phyloP scores from a whole-genome alignment of 2,329 filamentous ascomycete species.

The Pyricularia sp. region DNA sequence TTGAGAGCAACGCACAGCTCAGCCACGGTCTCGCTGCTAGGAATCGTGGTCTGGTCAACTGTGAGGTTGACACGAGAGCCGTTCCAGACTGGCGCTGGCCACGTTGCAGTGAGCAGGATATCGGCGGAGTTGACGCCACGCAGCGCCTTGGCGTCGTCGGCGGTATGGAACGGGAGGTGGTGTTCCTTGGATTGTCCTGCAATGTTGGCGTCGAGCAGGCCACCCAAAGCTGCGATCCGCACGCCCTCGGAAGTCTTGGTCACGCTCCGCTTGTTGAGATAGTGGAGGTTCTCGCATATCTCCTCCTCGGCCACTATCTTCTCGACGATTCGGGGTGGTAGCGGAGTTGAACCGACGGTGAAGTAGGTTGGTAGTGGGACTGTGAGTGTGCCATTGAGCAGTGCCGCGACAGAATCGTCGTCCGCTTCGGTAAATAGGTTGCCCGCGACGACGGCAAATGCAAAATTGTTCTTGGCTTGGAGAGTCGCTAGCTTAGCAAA shows the following conservation, averaged over 20 bases:
- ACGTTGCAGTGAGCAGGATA: conserved; percentile 77
- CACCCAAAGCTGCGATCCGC: conserved; percentile 79
- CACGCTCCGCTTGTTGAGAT: conserved; percentile 75
- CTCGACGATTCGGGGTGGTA: conserved; percentile 62
- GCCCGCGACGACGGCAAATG: conserved; percentile 75
- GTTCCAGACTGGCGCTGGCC: conserved; percentile 66
- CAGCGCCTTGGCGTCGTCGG: conserved; percentile 66
- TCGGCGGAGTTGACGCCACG: conserved; percentile 71
- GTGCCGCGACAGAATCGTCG: conserved; percentile 46
- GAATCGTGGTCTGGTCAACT: conserved; percentile 39
- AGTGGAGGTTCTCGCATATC: conserved; percentile 85
- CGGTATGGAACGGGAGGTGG: conserved; percentile 68
- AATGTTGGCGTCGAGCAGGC: conserved; percentile 53
- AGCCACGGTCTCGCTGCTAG: conserved; percentile 58
- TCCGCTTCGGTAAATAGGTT: conserved; percentile 67
- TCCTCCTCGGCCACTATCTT: conserved; percentile 65
- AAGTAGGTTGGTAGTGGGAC: conserved; percentile 88
- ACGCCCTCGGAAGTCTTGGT: conserved; percentile 87
- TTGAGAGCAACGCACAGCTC: conserved; percentile 72
- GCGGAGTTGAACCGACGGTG: conserved; percentile 61
- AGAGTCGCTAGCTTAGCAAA: conserved; percentile 74
- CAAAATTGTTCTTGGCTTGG: conserved; percentile 81
- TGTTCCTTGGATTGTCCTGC: conserved; percentile 60
- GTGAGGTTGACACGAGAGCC: conserved; percentile 57
- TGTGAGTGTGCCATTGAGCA: conserved; percentile 63